phyloP scores from a whole-genome alignment of 495 filamentous ascomycete genomes.

The Penicillium paxilli region DNA sequence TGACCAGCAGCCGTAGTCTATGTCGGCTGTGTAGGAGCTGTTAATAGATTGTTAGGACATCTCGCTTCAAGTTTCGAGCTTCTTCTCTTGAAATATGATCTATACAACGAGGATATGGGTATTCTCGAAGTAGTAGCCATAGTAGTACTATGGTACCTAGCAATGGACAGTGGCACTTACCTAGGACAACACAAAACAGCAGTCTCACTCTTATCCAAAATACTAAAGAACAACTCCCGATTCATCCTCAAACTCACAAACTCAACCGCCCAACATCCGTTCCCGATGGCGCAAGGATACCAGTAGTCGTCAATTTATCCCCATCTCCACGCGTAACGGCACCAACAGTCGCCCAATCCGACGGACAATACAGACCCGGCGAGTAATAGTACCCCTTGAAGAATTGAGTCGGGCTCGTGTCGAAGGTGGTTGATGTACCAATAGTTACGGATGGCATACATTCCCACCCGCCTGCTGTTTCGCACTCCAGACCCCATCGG shows the following conservation, averaged over 20 bases:
- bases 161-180: not conserved
- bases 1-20: not conserved
- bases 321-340: not conserved
- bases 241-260: no score
- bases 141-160: no score
- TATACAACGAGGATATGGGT: no score
- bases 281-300: not conserved
- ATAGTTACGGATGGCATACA: not conserved
- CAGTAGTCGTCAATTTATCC: not conserved
- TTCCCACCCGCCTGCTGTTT: not conserved
- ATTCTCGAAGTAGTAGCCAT: no score
- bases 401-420: not conserved
- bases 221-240: not conserved
- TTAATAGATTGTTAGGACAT: not conserved
- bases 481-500: not conserved
- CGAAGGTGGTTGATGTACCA: not conserved
- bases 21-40: not conserved
- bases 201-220: constrained; percentile 2
- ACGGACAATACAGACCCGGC: constrained; percentile 3
- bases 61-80: no score
- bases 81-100: no score
- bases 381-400: not conserved
- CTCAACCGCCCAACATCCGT: not conserved
- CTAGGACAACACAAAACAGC: constrained; percentile 1
- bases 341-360: constrained; percentile 2